These are phyloP conservation scores for Vicia sativa DNA, from an alignment of 306 rosid genomes.

Conservation along the genomic window DNA sequence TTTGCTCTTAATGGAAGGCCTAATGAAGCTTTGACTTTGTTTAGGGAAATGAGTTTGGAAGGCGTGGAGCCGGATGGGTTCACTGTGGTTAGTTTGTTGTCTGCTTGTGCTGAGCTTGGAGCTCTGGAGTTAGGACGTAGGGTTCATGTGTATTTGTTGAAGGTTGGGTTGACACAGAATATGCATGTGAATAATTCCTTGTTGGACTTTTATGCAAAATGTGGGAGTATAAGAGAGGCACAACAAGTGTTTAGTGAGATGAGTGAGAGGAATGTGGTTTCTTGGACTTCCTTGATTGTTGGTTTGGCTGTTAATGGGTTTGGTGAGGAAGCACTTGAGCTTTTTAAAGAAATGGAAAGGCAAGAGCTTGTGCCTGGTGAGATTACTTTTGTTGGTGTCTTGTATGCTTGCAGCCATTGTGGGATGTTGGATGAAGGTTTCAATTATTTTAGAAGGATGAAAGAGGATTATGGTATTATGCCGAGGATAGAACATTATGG, in stretches of 20 bases:
- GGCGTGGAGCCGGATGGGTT: slow-evolving; percentile 60
- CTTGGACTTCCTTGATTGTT: slow-evolving; percentile 60
- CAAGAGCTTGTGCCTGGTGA: slow-evolving; percentile 47
- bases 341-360: slow-evolving; percentile 54
- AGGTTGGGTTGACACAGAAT: slow-evolving; percentile 50
- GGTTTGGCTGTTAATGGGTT: slow-evolving; percentile 72
- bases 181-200: slow-evolving; percentile 49
- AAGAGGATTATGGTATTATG: slow-evolving; percentile 48
- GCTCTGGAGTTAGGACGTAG: slow-evolving; percentile 57
- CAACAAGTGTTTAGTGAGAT: slow-evolving; percentile 47
- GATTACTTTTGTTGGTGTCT: slow-evolving; percentile 61
- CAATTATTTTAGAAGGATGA: slow-evolving; percentile 52
- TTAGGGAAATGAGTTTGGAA: slow-evolving; percentile 51
- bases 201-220: slow-evolving; percentile 58
- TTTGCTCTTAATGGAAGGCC: slow-evolving; percentile 63
- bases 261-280: slow-evolving; percentile 46
- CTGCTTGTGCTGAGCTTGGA: slow-evolving; percentile 65
- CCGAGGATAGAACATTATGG: slow-evolving; percentile 64
- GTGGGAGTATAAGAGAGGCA: slow-evolving; percentile 55
- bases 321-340: slow-evolving; percentile 57
- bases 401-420: slow-evolving; percentile 70
- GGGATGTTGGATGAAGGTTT: slow-evolving; percentile 65
- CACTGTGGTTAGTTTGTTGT: slow-evolving; percentile 61
- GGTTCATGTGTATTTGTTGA: slow-evolving; percentile 52
- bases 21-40: slow-evolving; percentile 58